These are phyloP conservation scores for Acaromyces ingoldii DNA, from an alignment of 1,284 basidiomycete genomes.

Conservation along the genomic window DNA sequence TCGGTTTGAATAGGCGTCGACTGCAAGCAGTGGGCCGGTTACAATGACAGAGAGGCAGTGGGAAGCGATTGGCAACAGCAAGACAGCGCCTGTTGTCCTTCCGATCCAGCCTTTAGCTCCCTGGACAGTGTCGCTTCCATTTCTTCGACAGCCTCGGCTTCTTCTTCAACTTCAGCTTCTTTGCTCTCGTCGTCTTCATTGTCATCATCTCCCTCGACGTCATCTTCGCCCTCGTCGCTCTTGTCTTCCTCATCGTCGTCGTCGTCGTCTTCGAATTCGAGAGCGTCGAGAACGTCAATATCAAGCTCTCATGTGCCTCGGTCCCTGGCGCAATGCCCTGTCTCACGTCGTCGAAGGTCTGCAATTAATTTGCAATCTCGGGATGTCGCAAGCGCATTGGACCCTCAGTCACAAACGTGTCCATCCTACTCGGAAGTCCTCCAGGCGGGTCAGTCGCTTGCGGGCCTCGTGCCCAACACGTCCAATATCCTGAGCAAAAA, in stretches of 20 bases:
- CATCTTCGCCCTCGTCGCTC: background rate
- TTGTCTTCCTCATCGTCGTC: background rate
- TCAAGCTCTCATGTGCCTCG: background rate
- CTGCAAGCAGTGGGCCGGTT: conserved; percentile 31
- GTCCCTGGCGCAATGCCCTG: background rate
- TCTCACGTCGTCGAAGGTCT: background rate
- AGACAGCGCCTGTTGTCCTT: conserved; percentile 29
- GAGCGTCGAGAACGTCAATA: background rate
- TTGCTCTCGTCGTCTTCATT: background rate
- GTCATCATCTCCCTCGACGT: background rate
- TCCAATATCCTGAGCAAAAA: background rate
- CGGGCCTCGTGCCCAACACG: background rate
- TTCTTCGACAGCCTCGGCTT: background rate
- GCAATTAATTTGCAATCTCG: background rate
- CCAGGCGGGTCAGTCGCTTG: background rate
- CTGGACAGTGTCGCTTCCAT: conserved; percentile 7
- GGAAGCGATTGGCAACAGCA: conserved; percentile 37
- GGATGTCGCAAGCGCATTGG: background rate
- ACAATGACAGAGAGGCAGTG: conserved; percentile 21
- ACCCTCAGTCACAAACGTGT: background rate
- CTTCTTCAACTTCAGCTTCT: background rate
- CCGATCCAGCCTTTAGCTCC: conserved; percentile 22
- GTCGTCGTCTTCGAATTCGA: background rate
- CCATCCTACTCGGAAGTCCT: background rate
- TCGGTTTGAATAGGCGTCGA: too few species aligned